phyloP scores from a whole-genome alignment of 148 eudicot genomes.

The Camellia lanceoleosa region DNA sequence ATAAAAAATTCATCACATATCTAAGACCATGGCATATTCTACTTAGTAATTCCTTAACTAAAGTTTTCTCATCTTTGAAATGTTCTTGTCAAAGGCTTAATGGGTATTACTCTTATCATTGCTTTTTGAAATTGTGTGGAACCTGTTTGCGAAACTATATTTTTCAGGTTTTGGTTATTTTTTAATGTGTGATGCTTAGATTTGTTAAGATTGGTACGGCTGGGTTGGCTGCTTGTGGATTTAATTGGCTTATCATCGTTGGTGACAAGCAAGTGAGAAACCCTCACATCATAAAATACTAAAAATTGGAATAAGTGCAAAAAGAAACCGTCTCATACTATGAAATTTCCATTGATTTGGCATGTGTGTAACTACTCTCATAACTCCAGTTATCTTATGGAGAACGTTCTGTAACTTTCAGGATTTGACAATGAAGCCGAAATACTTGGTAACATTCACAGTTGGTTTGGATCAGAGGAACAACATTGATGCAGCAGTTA shows the following conservation, averaged over 20 bases:
- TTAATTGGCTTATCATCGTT: not conserved
- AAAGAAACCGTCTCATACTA: not conserved
- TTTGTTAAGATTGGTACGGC: not conserved
- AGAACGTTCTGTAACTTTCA: conserved; percentile 27
- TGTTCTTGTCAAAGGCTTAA: not conserved
- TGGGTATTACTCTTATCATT: not conserved
- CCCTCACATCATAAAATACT: not conserved
- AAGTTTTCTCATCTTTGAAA: not conserved
- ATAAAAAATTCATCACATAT: not conserved
- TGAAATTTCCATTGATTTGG: not conserved
- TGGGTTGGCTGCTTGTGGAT: not conserved
- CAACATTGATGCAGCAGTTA: conserved; percentile 68
- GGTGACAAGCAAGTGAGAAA: not conserved
- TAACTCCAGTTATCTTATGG: conserved; percentile 9
- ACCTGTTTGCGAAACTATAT: not conserved
- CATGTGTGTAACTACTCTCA: not conserved
- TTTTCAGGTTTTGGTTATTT: conserved; percentile 3
- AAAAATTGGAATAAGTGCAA: not conserved
- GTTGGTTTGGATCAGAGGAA: conserved; percentile 75
- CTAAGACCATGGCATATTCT: not conserved
- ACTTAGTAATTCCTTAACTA: not conserved
- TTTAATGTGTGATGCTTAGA: not conserved
- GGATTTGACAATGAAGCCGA: conserved; percentile 80
- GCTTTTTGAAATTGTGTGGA: not conserved
- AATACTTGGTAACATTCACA: conserved; percentile 87